Evolutionary conservation across 768 basidiomycete genomes (phyloP).

Genomic region (Boletellus ananiceps): DNA sequence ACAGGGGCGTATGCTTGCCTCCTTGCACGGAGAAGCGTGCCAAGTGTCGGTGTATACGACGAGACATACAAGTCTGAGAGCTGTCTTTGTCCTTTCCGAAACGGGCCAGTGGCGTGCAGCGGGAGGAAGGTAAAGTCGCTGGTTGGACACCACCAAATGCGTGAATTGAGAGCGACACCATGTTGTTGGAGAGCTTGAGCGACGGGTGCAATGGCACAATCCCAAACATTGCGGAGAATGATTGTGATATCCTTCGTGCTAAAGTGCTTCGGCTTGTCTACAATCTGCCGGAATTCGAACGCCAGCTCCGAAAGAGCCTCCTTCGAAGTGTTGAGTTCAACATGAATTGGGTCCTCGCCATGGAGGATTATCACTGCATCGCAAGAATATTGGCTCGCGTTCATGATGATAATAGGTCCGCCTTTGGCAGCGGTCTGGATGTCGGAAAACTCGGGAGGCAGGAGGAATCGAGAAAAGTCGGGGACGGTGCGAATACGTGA

Average conservation of each 20-base stretch:
- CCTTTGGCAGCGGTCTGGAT: slow-evolving; percentile 3
- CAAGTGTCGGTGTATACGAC: slow-evolving; percentile 14
- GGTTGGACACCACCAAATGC: slow-evolving; percentile 13
- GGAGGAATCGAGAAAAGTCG: slow-evolving; percentile 12
- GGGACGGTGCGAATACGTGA: background rate
- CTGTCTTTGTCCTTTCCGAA: slow-evolving; percentile 1
- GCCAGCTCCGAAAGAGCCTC: background rate
- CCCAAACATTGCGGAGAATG: slow-evolving; percentile 5
- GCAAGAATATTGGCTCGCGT: background rate
- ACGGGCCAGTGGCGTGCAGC: slow-evolving; percentile 33
- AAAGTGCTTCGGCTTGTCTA: background rate
- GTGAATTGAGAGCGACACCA: background rate
- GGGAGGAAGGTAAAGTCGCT: slow-evolving; percentile 27
- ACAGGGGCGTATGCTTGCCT: background rate
- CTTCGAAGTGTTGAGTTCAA: background rate
- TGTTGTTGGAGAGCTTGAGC: background rate
- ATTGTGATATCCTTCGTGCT: background rate
- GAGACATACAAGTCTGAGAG: slow-evolving; percentile 8
- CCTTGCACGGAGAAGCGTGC: background rate
- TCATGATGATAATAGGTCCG: slow-evolving; percentile 6
- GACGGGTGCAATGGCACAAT: slow-evolving; percentile 1
- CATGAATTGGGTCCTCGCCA: background rate
- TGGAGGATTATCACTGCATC: slow-evolving; percentile 10
- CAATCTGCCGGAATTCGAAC: background rate
- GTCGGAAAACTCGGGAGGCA: slow-evolving; percentile 6